A percentile compares a stretch with the other conserved stretches of the same genome.
These are phyloP conservation scores for Alternaria ethzedia DNA, from an alignment of 2,329 filamentous ascomycete species.

Conservation along the genomic window DNA sequence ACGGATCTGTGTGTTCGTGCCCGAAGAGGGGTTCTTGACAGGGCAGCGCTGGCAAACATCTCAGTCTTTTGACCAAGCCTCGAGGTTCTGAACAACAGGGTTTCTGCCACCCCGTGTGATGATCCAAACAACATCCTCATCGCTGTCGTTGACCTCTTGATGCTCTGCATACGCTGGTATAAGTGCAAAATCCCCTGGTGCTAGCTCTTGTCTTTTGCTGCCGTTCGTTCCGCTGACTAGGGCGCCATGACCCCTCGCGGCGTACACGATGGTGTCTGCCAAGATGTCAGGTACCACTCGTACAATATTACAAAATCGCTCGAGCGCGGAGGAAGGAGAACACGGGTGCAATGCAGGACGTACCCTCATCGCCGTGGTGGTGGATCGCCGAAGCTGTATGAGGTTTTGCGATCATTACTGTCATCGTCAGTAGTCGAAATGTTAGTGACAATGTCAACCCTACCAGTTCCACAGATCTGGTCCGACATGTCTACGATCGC, in stretches of 20 bases:
- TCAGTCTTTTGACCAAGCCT: conserved; percentile 59
- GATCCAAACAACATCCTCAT: conserved; percentile 69
- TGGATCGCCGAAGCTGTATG: conserved; percentile 68
- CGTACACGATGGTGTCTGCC: conserved; percentile 72
- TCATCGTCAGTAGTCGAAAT: conserved; percentile 3
- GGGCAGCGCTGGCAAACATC: not conserved
- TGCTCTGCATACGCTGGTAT: conserved; percentile 75
- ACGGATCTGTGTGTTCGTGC: not conserved
- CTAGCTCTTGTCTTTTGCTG: conserved; percentile 63
- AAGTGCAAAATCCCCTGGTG: conserved; percentile 71
- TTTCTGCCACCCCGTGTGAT: conserved; percentile 67
- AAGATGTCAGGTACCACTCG: conserved; percentile 8
- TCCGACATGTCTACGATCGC: conserved; percentile 71
- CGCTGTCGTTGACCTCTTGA: conserved; percentile 70
- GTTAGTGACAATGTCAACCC: conserved; percentile 32
- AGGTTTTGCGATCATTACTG: conserved; percentile 69
- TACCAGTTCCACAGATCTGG: conserved; percentile 70
- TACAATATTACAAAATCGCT: not conserved
- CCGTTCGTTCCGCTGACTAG: conserved; percentile 64
- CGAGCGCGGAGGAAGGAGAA: not conserved
- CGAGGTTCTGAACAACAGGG: conserved; percentile 68
- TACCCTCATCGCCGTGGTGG: conserved; percentile 73
- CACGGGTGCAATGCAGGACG: conserved; percentile 21
- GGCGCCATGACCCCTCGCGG: conserved; percentile 65
- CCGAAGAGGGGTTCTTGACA: not conserved